Conservation (phyloP, 2,329 filamentous ascomycete species). For the Stagonosporopsis rhizophila region DNA sequence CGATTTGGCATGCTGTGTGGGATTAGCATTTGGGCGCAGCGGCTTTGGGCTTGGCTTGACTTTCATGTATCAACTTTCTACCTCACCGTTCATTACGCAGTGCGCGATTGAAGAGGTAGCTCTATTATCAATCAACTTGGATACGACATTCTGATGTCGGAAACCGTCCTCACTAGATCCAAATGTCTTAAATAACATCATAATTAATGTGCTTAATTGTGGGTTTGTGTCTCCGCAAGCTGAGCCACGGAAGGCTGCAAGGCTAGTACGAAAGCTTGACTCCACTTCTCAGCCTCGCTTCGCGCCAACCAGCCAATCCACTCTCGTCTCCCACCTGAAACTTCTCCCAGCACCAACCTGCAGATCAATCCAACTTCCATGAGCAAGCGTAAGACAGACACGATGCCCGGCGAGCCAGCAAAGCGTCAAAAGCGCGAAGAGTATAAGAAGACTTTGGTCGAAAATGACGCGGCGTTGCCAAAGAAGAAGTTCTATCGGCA, state of each 20-base stretch:
- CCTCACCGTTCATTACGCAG: constrained; percentile 38
- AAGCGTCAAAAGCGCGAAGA: constrained; percentile 57
- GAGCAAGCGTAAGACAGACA: constrained; percentile 22
- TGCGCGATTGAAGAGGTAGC: constrained; percentile 34
- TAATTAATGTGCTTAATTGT: not conserved
- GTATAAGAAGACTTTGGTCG: constrained; percentile 49
- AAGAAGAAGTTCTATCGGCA: constrained; percentile 97
- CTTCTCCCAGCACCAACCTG: constrained; percentile 16
- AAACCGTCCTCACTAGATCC: not conserved
- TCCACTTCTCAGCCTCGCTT: constrained; percentile 32
- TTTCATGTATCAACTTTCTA: constrained; percentile 39
- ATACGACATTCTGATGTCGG: not conserved
- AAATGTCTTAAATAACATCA: constrained; percentile 1
- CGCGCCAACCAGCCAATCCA: constrained; percentile 27
- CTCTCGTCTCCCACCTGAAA: constrained; percentile 22
- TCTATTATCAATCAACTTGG: constrained; percentile 17
- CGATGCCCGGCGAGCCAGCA: constrained; percentile 47
- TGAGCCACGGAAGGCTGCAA: constrained; percentile 2
- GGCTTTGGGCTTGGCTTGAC: constrained; percentile 24
- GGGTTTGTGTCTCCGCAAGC: constrained; percentile 9
- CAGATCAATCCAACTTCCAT: constrained; percentile 16
- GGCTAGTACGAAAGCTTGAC: constrained; percentile 45
- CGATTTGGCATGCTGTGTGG: constrained; percentile 32
- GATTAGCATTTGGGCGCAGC: constrained; percentile 41
- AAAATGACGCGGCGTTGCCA: constrained; percentile 69